phyloP scores from a whole-genome alignment of 495 filamentous ascomycete species.

The Hypomontagnella submonticulosa region DNA sequence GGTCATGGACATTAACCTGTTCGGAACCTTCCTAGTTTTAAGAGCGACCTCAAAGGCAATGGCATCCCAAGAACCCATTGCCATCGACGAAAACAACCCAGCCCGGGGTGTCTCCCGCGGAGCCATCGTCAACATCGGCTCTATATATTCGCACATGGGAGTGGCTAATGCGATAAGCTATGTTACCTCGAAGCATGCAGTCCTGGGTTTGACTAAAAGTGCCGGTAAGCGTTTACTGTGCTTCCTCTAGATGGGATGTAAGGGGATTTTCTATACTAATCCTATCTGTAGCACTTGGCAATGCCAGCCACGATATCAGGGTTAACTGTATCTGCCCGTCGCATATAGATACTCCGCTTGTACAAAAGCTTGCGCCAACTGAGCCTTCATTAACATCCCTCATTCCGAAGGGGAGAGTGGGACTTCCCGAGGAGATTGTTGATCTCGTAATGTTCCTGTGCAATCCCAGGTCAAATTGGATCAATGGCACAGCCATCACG shows the following conservation, averaged over 20 bases:
- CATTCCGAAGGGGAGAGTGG: constrained; percentile 12
- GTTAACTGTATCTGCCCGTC: constrained; percentile 15
- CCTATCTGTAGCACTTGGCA: neutral
- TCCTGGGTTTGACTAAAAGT: constrained; percentile 4
- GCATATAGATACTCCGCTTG: constrained; percentile 7
- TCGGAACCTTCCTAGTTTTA: constrained; percentile 3
- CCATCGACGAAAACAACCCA: constrained; percentile 4
- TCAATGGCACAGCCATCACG: constrained; percentile 8
- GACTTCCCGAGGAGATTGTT: constrained; percentile 12
- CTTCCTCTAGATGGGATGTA: neutral
- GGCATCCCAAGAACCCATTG: constrained; percentile 3
- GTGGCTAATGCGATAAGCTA: constrained; percentile 1
- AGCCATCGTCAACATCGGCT: constrained; percentile 6
- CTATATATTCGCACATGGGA: neutral
- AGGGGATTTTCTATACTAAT: neutral
- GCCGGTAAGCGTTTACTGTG: constrained; percentile 2
- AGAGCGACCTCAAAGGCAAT: constrained; percentile 5
- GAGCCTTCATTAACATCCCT: neutral
- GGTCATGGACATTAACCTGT: neutral
- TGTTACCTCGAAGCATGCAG: constrained; percentile 11
- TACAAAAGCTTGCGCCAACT: neutral
- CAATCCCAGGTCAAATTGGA: constrained; percentile 6
- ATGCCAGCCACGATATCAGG: constrained; percentile 5
- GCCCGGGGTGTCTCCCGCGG: constrained; percentile 5
- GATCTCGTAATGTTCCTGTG: constrained; percentile 15